Percentiles rank a stretch among this genome's conserved stretches.
Evolutionary conservation across 2,329 filamentous ascomycete species (phyloP).

Genomic region (Epichloe festucae): DNA sequence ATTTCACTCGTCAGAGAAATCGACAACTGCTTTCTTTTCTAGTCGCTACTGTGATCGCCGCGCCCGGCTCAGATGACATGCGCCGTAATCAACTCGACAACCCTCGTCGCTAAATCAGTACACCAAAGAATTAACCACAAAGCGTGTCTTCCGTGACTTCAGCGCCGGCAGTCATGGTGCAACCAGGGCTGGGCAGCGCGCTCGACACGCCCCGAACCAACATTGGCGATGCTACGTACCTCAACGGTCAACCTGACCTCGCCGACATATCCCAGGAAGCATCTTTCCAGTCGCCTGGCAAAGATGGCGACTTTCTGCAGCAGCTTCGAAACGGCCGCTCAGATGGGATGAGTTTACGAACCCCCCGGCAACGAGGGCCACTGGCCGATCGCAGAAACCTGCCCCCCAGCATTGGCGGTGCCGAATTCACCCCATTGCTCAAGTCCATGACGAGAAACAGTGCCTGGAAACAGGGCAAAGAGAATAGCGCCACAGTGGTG

Average conservation of each 20-base stretch:
- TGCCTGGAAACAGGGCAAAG: conserved; percentile 51
- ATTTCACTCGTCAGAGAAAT: not conserved
- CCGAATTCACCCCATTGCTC: conserved; percentile 88
- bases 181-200: conserved; percentile 46
- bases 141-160: not conserved
- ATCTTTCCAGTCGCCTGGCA: conserved; percentile 71
- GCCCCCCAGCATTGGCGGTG: conserved; percentile 46
- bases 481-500: conserved; percentile 42
- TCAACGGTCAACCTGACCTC: conserved; percentile 57
- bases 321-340: conserved; percentile 56
- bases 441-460: conserved; percentile 66
- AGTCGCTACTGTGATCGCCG: not conserved
- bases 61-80: not conserved
- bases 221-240: conserved; percentile 69
- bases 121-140: not conserved
- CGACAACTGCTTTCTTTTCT: not conserved
- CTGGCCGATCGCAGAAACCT: conserved; percentile 62
- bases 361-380: conserved; percentile 58
- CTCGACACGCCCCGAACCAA: conserved; percentile 83
- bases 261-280: conserved; percentile 72
- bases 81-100: not conserved
- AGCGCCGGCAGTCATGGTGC: conserved; percentile 38
- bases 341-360: conserved; percentile 48
- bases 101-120: not conserved
- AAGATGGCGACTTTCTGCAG: conserved; percentile 55